phyloP scores from a whole-genome alignment of 305 asterid species.

The Solanum chacoense region DNA sequence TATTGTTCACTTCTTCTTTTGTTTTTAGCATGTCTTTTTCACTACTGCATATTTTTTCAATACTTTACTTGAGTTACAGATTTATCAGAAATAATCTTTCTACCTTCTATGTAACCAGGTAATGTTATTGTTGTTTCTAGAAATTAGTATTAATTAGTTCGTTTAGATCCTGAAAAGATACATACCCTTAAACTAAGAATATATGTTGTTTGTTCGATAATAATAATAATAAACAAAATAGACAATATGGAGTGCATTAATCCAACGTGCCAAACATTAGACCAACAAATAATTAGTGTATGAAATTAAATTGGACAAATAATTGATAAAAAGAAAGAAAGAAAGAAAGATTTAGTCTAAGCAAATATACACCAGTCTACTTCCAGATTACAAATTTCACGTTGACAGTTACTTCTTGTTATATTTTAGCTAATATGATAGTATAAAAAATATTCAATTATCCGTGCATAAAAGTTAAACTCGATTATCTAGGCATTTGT shows the following conservation, averaged over 20 bases:
- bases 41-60: fast-evolving
- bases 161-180: not conserved
- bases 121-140: not conserved
- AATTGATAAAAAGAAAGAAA: not conserved
- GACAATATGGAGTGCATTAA: slow-evolving; percentile 2
- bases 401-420: not conserved
- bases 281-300: not conserved
- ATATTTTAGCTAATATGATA: not conserved
- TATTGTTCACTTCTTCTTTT: not conserved
- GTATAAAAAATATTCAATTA: not conserved
- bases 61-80: not conserved
- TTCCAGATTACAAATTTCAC: not conserved
- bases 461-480: not conserved
- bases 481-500: not conserved
- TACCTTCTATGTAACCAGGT: too few relatives aligned
- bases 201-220: not conserved
- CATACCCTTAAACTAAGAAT: not conserved
- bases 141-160: not conserved
- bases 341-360: not conserved
- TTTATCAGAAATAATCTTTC: too few relatives aligned
- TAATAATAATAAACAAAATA: not conserved
- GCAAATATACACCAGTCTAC: not conserved
- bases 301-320: not conserved
- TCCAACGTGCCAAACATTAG: slow-evolving; percentile 4
- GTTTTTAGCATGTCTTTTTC: not conserved